Base-by-base conservation (phyloP, 441 rosid genomes). In the Gossypium davidsonii region DNA sequence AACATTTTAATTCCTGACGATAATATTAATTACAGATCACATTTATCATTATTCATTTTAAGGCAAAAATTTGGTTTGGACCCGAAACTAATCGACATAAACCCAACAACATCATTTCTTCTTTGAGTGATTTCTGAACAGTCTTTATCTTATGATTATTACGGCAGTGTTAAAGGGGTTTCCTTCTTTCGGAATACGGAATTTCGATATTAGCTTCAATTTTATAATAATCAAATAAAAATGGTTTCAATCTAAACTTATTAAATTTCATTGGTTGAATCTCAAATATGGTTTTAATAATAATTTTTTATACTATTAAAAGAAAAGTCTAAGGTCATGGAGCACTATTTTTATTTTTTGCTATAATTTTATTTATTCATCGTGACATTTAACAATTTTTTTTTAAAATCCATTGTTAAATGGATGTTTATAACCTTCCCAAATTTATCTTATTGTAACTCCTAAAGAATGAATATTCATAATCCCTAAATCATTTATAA, bases 91-190 rank as follows among this genome's bases (percentile, higher is more conserved):
- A 25, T 28, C 59, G 83, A 78, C 82, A 63, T 59, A 15, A 75
- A 74, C 56, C 71, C 56, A 71, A 66, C 74, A 76, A 56, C 79
- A 73, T 70, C 76, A 78, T 73, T 68, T 14, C 31, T 14, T 67
- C 56, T 44, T 60, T 34, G 6, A 4, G 6, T 20, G 1, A 10
- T 56, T 11, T 56, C 2, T 9, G 14, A 14, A 59, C 46, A 61
- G 23, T 15, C 67, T 15, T 21, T 21, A 21, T 21, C 31, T 0
- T 26, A 3, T 3, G 31, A 26, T 61, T 61, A 60, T 17, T 17
- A 60, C 4, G 5, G 14, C 18, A 25, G 20, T 26, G 14, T 28
- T 14, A 3, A 26, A 26, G 18, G 14, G 6, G 60, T 21, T 56
- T 20, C 7, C 7, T 28, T 7, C 20, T 7, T 15, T 31, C 2